Conservation (phyloP, 2,329 filamentous ascomycete genomes). For the Monosporascus sp. region DNA sequence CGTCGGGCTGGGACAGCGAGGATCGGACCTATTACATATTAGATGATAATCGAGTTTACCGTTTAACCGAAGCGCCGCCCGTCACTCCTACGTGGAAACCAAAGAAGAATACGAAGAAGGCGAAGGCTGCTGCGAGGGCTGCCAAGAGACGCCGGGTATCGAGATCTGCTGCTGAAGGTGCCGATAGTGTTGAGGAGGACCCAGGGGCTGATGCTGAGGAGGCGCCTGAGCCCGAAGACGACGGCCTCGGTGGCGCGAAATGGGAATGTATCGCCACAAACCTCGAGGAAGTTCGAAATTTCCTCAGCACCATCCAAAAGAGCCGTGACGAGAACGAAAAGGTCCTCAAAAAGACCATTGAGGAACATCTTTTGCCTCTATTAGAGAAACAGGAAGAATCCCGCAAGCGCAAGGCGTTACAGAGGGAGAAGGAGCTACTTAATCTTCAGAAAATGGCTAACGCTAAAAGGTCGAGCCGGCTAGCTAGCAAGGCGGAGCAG, state of each 20-base stretch:
- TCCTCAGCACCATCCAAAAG: slow-evolving; percentile 67
- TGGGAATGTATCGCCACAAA: slow-evolving; percentile 92
- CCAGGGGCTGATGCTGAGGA: slow-evolving; percentile 24
- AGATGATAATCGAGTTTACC: slow-evolving; percentile 91
- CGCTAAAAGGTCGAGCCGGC: slow-evolving; percentile 86
- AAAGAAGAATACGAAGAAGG: slow-evolving; percentile 60
- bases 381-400: slow-evolving; percentile 74
- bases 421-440: slow-evolving; percentile 72
- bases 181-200: slow-evolving; percentile 32
- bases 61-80: slow-evolving; percentile 69
- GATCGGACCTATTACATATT: slow-evolving; percentile 86
- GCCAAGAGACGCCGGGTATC: slow-evolving; percentile 67
- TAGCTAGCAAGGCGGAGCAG: slow-evolving; percentile 76
- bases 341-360: slow-evolving; percentile 64
- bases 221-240: slow-evolving; percentile 38
- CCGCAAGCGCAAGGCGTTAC: slow-evolving; percentile 63
- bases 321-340: slow-evolving; percentile 84
- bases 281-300: slow-evolving; percentile 67
- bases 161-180: slow-evolving; percentile 34
- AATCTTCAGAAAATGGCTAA: slow-evolving; percentile 84
- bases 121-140: slow-evolving; percentile 57
- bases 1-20: slow-evolving; percentile 82
- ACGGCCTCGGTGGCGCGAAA: slow-evolving; percentile 68
- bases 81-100: slow-evolving; percentile 54
- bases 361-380: slow-evolving; percentile 76